Evolutionary conservation across 2,329 filamentous ascomycete genomes (phyloP).

Genomic region (Ophiosphaerella herpotricha): DNA sequence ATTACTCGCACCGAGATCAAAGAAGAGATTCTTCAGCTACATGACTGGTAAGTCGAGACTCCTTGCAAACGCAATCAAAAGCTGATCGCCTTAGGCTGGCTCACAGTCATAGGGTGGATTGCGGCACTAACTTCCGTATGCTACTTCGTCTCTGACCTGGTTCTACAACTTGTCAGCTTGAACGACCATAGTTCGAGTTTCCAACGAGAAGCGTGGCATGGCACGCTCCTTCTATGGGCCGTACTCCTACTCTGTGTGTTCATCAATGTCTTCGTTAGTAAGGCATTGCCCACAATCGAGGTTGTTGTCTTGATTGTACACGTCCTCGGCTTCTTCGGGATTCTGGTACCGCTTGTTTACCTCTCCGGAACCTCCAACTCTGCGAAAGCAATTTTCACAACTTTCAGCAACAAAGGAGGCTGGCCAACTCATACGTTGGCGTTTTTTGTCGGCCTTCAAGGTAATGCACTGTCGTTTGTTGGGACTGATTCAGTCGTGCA

Average conservation of each 20-base stretch:
- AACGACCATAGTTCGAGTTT: conserved; percentile 47
- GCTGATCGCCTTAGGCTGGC: conserved; percentile 45
- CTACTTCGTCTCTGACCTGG: conserved; percentile 42
- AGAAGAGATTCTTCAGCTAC: conserved; percentile 52
- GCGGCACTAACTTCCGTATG: conserved; percentile 44
- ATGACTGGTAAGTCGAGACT: conserved; percentile 39
- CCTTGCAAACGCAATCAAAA: background rate
- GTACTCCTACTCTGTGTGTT: conserved; percentile 47
- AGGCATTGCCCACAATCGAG: conserved; percentile 55
- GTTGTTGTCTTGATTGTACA: conserved; percentile 56
- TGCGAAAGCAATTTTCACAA: conserved; percentile 49
- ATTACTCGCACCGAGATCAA: conserved; percentile 49
- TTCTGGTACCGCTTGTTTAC: conserved; percentile 50
- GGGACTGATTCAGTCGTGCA: conserved; percentile 47
- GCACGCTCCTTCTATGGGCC: conserved; percentile 56
- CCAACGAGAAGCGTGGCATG: conserved; percentile 53
- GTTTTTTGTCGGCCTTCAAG: conserved; percentile 50
- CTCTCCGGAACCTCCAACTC: conserved; percentile 46
- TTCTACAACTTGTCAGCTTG: conserved; percentile 43
- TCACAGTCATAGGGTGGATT: conserved; percentile 52
- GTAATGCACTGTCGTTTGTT: conserved; percentile 46
- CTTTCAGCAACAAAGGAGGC: conserved; percentile 53
- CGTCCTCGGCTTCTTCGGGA: conserved; percentile 58
- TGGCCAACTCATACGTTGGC: conserved; percentile 54
- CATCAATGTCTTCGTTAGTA: conserved; percentile 55